A percentile compares a stretch with the other conserved stretches of the same genome.
These are phyloP conservation scores for Microsporum canis DNA, from an alignment of 2,329 filamentous ascomycete species.

Conservation along the genomic window DNA sequence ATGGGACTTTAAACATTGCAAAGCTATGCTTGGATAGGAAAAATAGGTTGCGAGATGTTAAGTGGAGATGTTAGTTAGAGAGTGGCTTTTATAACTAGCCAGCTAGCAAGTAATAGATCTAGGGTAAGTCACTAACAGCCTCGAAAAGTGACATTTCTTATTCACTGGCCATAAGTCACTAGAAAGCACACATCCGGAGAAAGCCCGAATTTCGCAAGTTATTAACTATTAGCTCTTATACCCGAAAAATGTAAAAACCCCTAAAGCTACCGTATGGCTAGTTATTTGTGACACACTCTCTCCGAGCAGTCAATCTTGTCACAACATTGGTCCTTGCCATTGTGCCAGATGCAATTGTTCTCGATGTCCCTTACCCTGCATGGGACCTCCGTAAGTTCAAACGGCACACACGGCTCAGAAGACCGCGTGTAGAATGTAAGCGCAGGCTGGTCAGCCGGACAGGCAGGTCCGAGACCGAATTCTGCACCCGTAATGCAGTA, in stretches of 20 bases:
- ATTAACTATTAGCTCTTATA: neutral
- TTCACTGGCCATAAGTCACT: neutral
- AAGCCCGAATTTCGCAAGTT: too few relatives aligned
- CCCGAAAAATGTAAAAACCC: neutral
- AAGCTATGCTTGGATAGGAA: too few relatives aligned
- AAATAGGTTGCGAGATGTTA: too few relatives aligned
- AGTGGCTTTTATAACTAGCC: too few relatives aligned
- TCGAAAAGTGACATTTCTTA: neutral
- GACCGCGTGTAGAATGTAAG: neutral
- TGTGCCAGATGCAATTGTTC: slow-evolving; percentile 4
- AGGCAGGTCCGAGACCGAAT: slow-evolving; percentile 1
- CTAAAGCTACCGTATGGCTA: neutral
- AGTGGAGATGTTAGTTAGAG: too few relatives aligned
- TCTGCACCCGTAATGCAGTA: neutral
- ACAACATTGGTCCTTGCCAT: slow-evolving; percentile 6
- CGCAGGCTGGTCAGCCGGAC: neutral
- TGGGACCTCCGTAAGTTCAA: slow-evolving; percentile 4
- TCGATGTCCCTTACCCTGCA: neutral
- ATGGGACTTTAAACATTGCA: too few relatives aligned
- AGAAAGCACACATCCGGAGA: too few relatives aligned
- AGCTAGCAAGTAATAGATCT: too few relatives aligned
- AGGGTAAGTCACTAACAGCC: too few relatives aligned
- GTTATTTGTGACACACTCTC: slow-evolving; percentile 1
- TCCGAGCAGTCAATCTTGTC: slow-evolving; percentile 5
- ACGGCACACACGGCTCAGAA: neutral